phyloP scores from a whole-genome alignment of 257 asterid species.

The Dorcoceras hygrometricum region DNA sequence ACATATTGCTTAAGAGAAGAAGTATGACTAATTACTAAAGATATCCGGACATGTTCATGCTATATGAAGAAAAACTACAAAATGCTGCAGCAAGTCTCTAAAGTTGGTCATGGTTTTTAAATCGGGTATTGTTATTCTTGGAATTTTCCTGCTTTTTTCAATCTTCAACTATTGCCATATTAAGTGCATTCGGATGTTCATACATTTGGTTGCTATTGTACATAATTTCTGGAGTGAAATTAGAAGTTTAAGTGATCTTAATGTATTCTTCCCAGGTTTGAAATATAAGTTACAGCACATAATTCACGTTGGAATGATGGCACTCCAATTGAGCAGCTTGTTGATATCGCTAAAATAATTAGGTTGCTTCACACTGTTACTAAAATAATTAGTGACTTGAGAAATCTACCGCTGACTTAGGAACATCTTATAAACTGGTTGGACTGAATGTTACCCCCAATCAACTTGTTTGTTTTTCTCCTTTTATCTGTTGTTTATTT shows the following conservation, averaged over 20 bases:
- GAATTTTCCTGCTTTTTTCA: background rate
- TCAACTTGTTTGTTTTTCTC: slow-evolving; percentile 21
- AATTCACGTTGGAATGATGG: slow-evolving; percentile 17
- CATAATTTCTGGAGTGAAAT: background rate
- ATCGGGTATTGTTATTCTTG: slow-evolving; percentile 3
- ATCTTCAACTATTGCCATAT: background rate
- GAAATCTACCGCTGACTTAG: background rate
- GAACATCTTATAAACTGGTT: slow-evolving; percentile 2
- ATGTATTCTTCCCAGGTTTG: background rate
- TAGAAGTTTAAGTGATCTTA: background rate
- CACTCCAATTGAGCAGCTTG: slow-evolving; percentile 18
- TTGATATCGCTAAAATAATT: slow-evolving; percentile 2
- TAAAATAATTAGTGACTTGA: background rate
- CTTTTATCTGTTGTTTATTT: slow-evolving; percentile 20
- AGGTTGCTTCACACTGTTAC: background rate
- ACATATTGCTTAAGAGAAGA: background rate
- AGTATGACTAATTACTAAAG: background rate
- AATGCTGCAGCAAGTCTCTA: slow-evolving; percentile 5
- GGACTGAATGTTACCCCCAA: background rate
- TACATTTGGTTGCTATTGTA: background rate
- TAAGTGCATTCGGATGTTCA: background rate
- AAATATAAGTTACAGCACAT: background rate
- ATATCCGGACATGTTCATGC: background rate
- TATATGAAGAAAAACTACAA: background rate
- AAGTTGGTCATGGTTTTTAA: slow-evolving; percentile 2